Evolutionary conservation across 805 yeast genomes (phyloP), one percentile per base, ranked within the genome.

Genomic region (Ogataea paradorogensis): DNA sequence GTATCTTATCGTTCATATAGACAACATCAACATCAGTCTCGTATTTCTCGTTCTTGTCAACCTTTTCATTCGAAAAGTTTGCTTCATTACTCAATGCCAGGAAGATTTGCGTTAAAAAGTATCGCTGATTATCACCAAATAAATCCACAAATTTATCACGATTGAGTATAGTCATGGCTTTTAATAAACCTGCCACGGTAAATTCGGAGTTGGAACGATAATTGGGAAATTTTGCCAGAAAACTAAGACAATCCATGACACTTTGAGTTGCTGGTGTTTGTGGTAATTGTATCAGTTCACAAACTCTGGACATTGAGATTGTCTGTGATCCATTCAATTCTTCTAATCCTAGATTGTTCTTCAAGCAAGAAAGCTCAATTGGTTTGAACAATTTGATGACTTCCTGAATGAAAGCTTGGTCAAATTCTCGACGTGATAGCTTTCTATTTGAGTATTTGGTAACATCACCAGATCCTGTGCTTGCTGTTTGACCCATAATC

Each of bases 61-160:
- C n/a, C n/a, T n/a, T n/a, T n/a, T n/a, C n/a, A n/a, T n/a, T n/a
- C n/a, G n/a, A n/a, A n/a, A n/a, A n/a, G 14, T 18, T 15, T n/a
- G 33, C 30, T 6, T 36, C 45, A 43, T 43, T 15, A 50, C 52
- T 9, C 67, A 62, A 47, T 0, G 82, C 66, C 6, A 77, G 55
- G 48, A 74, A 80, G 2, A 81, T 30, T 24, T 82, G 51, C 50
- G 68, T 67, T 21, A 61, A 20, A 35, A 69, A 65, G 40, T 76
- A 73, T 8, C 33, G 18, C 8, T 23, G 6, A 30, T 47, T 47
- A 15, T 35, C 62, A 62, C 22, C 59, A 44, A 33, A 76, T 46
- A 15, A 70, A 30, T 27, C 61, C 57, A 40, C 52, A 37, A 66
- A 69, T 30, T 76, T 61, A 2, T 74, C 75, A 10, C 61, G 57